Evolutionary conservation across 2,329 filamentous ascomycete species (phyloP).

Genomic region (Xylariaceae sp.): DNA sequence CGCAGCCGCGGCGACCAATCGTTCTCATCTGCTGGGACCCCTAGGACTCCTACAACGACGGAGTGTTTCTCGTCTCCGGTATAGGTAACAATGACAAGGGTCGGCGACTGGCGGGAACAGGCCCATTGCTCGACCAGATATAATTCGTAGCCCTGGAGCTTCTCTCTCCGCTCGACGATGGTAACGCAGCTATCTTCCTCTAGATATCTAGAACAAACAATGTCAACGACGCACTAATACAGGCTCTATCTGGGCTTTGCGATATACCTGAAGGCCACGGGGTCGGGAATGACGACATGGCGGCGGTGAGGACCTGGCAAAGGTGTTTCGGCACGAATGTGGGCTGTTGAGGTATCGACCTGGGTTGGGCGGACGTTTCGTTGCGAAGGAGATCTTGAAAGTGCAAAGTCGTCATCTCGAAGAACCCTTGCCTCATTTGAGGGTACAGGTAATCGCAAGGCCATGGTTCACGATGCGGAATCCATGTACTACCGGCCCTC

Average conservation of each 20-base stretch:
- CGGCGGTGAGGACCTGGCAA: conserved; percentile 41
- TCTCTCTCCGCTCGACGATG: conserved; percentile 71
- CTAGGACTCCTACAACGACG: conserved; percentile 78
- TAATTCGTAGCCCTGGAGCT: conserved; percentile 82
- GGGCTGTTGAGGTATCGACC: conserved; percentile 29
- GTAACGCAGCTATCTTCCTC: conserved; percentile 80
- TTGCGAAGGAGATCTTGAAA: conserved; percentile 38
- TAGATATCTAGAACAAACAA: conserved; percentile 61
- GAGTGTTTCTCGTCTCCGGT: conserved; percentile 82
- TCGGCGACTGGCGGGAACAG: conserved; percentile 86
- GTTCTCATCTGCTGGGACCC: conserved; percentile 77
- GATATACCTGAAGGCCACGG: conserved; percentile 57
- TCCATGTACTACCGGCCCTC: conserved; percentile 29
- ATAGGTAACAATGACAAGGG: conserved; percentile 89
- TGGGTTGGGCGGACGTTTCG: conserved; percentile 28
- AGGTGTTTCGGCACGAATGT: conserved; percentile 19
- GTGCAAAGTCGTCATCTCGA: conserved; percentile 44
- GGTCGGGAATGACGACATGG: conserved; percentile 60
- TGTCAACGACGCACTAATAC: conserved; percentile 4
- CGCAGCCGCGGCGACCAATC: conserved; percentile 79
- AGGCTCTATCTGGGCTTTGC: not conserved
- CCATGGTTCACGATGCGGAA: conserved; percentile 33
- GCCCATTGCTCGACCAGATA: conserved; percentile 98
- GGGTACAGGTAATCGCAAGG: conserved; percentile 34
- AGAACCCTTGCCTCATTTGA: conserved; percentile 38